A percentile compares a stretch with the other conserved stretches of the same genome.
phyloP scores from a whole-genome alignment of 2,329 filamentous ascomycete genomes.

The Monosporascus sp. region DNA sequence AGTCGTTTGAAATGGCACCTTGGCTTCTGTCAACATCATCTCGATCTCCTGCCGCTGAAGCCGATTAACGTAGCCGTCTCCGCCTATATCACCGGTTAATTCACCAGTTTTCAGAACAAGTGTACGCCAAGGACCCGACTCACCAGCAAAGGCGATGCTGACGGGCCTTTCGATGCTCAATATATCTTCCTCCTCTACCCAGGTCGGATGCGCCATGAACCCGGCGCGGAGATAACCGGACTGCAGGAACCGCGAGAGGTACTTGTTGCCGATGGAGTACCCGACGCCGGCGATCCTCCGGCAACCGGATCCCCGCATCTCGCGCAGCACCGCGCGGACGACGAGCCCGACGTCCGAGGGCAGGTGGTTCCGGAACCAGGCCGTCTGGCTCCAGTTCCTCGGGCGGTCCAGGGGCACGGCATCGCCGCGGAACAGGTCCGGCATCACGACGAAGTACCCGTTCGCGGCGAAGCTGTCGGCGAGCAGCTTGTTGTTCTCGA shows the following conservation, averaged over 20 bases:
- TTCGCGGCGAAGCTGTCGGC: conserved; percentile 60
- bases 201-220: conserved; percentile 44
- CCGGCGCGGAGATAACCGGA: conserved; percentile 41
- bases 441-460: conserved; percentile 57
- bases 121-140: neutral
- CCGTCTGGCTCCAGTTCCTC: conserved; percentile 29
- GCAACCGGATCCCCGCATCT: conserved; percentile 25
- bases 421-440: conserved; percentile 57
- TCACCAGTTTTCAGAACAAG: neutral
- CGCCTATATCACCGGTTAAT: neutral
- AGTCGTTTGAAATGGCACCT: conserved; percentile 16
- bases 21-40: conserved; percentile 37
- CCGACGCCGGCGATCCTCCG: conserved; percentile 35
- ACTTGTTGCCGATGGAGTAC: conserved; percentile 40
- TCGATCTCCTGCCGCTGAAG: conserved; percentile 42
- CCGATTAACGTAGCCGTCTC: conserved; percentile 41
- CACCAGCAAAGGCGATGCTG: conserved; percentile 44
- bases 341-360: conserved; percentile 27
- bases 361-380: conserved; percentile 30
- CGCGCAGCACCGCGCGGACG: conserved; percentile 27
- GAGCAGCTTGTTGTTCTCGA: conserved; percentile 36
- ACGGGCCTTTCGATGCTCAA: conserved; percentile 38
- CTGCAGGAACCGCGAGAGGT: conserved; percentile 34
- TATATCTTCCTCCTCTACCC: conserved; percentile 42
- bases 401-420: conserved; percentile 38